Evolutionary conservation across 2,329 filamentous ascomycete genomes (phyloP), one percentile per base, ranked within the genome.

Genomic region (Verticillium longisporum): DNA sequence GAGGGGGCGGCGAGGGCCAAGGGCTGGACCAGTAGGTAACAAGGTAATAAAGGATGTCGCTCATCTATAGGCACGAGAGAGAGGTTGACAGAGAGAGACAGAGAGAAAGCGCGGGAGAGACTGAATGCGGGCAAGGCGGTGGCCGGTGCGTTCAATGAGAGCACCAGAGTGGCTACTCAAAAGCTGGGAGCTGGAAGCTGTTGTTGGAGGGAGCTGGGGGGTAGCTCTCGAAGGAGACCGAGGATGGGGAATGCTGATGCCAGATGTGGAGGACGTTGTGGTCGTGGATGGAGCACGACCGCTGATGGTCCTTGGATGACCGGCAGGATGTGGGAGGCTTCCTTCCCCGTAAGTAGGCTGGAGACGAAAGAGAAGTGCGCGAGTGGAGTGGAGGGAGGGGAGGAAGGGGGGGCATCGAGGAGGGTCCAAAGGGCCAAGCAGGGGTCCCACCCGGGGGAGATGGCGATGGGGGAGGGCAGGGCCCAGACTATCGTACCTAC

Each of bases 1-100:
- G n/a, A 13, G 13, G 38, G 18, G 13, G 14, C 15, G 38, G 26
- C 26, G 18, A n/a, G 18, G 38, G 18, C 38, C 38, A 14, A 45
- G 18, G 38, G 38, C 62, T 63, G 62, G 63, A 62, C 61, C 50
- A 61, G 63, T 62, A 63, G 63, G 62, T 63, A 26, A 26, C 3
- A 26, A 26, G 26, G 26, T 18, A 11, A 18, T 18, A 55, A 6
- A n/a, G 55, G 31, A 56, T 56, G 34, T 4, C 38, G 56, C 34
- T 33, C n/a, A 57, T 61, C 59, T 32, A 50, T 59, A 62, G 54
- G 57, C 36, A 26, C 38, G 55, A 55, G 9, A 32, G 55, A 56
- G 55, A 55, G 26, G 26, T 26, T 26, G 26, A 26, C 26, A 26
- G 26, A 26, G 26, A 26, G 26, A 26, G 26, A 26, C 26, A 26